These are phyloP conservation scores for Chlorociboria aeruginascens DNA, from an alignment of 495 filamentous ascomycete genomes.

Conservation along the genomic window DNA sequence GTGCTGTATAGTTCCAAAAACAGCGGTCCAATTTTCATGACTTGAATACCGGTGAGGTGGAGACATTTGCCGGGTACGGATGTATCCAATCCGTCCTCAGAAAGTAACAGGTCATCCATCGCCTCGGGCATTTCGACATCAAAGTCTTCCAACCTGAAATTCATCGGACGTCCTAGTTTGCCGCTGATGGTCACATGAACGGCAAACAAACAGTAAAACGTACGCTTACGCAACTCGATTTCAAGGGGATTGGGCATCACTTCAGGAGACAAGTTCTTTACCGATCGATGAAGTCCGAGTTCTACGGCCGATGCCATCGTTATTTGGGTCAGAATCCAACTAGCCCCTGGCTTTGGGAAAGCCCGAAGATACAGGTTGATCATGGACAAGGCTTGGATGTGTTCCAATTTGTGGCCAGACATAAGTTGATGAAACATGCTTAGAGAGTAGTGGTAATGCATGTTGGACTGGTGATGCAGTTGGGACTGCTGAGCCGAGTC, in stretches of 20 bases:
- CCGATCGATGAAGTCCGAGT: conserved; percentile 58
- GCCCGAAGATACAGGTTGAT: conserved; percentile 57
- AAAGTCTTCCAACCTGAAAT: conserved; percentile 54
- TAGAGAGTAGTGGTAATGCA: conserved; percentile 64
- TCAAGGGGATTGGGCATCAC: conserved; percentile 42
- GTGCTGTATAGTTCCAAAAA: conserved; percentile 60
- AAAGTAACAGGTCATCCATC: conserved; percentile 53
- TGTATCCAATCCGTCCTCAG: conserved; percentile 37
- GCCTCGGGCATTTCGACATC: conserved; percentile 63
- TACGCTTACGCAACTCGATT: conserved; percentile 62
- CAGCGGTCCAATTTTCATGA: conserved; percentile 45
- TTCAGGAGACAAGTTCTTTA: conserved; percentile 45
- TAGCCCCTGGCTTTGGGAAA: conserved; percentile 68
- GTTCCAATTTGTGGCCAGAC: conserved; percentile 43
- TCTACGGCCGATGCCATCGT: conserved; percentile 56
- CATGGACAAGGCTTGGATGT: conserved; percentile 59
- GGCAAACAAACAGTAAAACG: conserved; percentile 58
- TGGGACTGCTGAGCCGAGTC: conserved; percentile 35
- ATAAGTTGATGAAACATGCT: conserved; percentile 52
- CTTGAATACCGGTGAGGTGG: conserved; percentile 50
- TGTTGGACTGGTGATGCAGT: conserved; percentile 50
- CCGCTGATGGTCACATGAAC: conserved; percentile 55
- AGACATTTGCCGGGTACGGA: conserved; percentile 43
- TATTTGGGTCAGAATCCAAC: conserved; percentile 47
- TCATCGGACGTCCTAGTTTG: conserved; percentile 65